phyloP scores from a whole-genome alignment of 352 stramenopile genomes.

The Phytophthora hibernalis region DNA sequence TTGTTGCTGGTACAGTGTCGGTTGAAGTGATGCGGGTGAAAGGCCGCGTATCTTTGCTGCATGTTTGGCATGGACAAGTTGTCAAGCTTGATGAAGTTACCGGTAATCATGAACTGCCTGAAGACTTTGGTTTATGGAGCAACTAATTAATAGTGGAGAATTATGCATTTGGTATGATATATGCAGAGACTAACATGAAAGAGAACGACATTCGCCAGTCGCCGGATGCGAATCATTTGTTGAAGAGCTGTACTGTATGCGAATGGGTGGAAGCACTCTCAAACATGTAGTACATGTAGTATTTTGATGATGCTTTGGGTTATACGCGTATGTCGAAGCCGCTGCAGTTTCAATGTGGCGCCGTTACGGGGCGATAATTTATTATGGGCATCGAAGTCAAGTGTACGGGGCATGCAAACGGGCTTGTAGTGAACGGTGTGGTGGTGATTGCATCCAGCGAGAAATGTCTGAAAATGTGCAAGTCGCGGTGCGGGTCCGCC shows the following conservation, averaged over 20 bases:
- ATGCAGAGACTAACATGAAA: too few relatives aligned
- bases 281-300: too few relatives aligned
- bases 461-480: conserved; percentile 87
- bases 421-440: background rate
- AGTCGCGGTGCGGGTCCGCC: conserved; percentile 81
- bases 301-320: too few relatives aligned
- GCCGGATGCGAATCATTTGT: background rate
- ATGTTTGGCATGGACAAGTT: too few relatives aligned
- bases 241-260: conserved; percentile 6
- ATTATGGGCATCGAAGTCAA: conserved; percentile 18
- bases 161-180: background rate
- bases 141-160: too few relatives aligned
- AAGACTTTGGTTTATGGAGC: too few relatives aligned
- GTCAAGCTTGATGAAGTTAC: too few relatives aligned
- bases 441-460: background rate
- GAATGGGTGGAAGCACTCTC: background rate
- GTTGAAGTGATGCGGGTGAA: conserved; percentile 1
- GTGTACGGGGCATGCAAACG: background rate
- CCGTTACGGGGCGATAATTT: conserved; percentile 25
- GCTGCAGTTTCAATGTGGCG: conserved; percentile 15
- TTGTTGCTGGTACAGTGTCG: background rate
- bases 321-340: background rate
- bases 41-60: too few relatives aligned
- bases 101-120: too few relatives aligned
- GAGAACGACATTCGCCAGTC: conserved; percentile 20